Evolutionary conservation across 2,329 filamentous ascomycete genomes (phyloP).

Genomic region (Ascochyta viciae-villosae): DNA sequence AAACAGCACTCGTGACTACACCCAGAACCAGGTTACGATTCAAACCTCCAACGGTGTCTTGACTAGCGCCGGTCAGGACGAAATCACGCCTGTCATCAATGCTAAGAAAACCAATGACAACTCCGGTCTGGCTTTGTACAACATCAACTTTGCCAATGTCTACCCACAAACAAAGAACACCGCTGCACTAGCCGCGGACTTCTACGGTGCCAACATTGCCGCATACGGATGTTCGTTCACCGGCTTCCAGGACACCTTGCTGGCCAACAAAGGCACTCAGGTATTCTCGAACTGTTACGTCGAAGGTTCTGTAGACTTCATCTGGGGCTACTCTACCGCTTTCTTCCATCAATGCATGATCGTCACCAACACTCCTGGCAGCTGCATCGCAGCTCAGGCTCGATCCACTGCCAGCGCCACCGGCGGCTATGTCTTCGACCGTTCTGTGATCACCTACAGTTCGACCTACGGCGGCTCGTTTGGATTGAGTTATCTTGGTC

Average conservation of each 20-base stretch:
- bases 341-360: conserved; percentile 58
- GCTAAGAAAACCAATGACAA: conserved; percentile 50
- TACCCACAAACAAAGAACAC: conserved; percentile 39
- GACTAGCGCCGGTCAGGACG: conserved; percentile 52
- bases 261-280: conserved; percentile 56
- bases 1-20: conserved; percentile 41
- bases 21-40: conserved; percentile 50
- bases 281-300: conserved; percentile 64
- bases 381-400: conserved; percentile 30
- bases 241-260: conserved; percentile 62
- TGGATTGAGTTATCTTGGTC: conserved; percentile 54
- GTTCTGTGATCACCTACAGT: conserved; percentile 53
- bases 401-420: conserved; percentile 24
- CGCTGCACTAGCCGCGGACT: conserved; percentile 55
- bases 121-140: conserved; percentile 26
- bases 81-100: conserved; percentile 55
- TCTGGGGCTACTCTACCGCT: conserved; percentile 59
- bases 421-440: conserved; percentile 62
- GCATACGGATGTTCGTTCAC: conserved; percentile 63
- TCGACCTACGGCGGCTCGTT: conserved; percentile 36
- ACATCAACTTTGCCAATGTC: conserved; percentile 52
- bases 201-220: conserved; percentile 58
- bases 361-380: conserved; percentile 29
- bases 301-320: conserved; percentile 60
- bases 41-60: conserved; percentile 49